phyloP scores from a whole-genome alignment of 495 filamentous ascomycete genomes.

The Penicillium steckii region DNA sequence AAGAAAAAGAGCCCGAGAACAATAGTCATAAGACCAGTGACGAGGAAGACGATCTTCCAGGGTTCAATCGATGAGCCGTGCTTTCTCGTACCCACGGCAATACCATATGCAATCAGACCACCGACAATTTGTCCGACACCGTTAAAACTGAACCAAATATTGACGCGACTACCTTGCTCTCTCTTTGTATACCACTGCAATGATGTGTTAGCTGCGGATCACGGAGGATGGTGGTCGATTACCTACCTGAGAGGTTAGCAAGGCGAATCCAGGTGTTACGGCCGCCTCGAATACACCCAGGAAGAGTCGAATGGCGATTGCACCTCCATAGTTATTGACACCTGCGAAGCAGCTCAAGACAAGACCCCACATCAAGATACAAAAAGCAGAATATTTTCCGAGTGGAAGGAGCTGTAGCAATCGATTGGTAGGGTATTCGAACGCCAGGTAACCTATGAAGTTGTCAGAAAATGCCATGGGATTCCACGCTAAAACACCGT shows the following conservation, averaged over 20 bases:
- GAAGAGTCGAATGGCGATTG: conserved; percentile 58
- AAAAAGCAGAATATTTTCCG: conserved; percentile 57
- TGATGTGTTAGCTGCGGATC: neutral
- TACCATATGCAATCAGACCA: conserved; percentile 63
- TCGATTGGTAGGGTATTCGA: conserved; percentile 62
- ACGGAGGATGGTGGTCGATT: neutral
- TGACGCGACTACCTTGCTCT: conserved; percentile 57
- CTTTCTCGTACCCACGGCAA: conserved; percentile 54
- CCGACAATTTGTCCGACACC: conserved; percentile 61
- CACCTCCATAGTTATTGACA: conserved; percentile 44
- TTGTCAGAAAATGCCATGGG: neutral
- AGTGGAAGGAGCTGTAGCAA: conserved; percentile 59
- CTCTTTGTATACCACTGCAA: conserved; percentile 59
- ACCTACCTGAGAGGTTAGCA: conserved; percentile 55
- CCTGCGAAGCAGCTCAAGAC: conserved; percentile 55
- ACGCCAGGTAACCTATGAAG: conserved; percentile 54
- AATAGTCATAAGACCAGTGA: conserved; percentile 61
- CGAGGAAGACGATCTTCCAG: conserved; percentile 70
- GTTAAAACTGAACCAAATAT: conserved; percentile 66
- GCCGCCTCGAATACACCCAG: conserved; percentile 61
- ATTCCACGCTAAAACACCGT: neutral
- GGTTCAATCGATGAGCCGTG: conserved; percentile 55
- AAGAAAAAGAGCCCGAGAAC: conserved; percentile 58
- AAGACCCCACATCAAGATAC: conserved; percentile 58
- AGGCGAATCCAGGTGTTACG: conserved; percentile 62